A percentile compares a stretch with the other conserved stretches of the same genome.
Evolutionary conservation across 1,284 basidiomycete species (phyloP).

Genomic region (Melampsora americana): DNA sequence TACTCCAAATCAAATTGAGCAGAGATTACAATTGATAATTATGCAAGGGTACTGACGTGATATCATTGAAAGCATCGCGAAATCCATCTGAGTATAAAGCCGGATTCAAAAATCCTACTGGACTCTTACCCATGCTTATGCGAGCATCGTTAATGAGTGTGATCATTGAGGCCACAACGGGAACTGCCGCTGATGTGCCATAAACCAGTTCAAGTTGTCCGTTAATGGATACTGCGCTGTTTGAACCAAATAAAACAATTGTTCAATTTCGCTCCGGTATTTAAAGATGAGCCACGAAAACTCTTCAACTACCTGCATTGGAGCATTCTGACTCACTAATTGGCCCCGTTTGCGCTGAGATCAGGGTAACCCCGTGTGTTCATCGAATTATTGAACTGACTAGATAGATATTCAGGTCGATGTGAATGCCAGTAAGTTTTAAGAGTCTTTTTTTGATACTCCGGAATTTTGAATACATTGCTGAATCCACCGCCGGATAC

Average conservation of each 20-base stretch:
- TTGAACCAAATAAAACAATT: neutral
- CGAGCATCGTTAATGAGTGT: slow-evolving; percentile 65
- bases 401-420: slow-evolving; percentile 55
- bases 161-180: slow-evolving; percentile 59
- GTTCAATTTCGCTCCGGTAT: too few species aligned
- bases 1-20: neutral
- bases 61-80: slow-evolving; percentile 58
- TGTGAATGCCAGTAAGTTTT: slow-evolving; percentile 53
- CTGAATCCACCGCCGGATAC: slow-evolving; percentile 70
- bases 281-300: too few species aligned
- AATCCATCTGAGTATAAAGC: slow-evolving; percentile 59
- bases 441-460: slow-evolving; percentile 60
- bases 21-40: neutral
- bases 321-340: slow-evolving; percentile 48
- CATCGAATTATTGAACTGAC: slow-evolving; percentile 60
- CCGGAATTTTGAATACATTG: slow-evolving; percentile 62
- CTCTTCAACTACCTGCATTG: too few species aligned
- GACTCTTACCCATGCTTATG: slow-evolving; percentile 56
- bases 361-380: slow-evolving; percentile 56
- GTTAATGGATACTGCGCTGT: slow-evolving; percentile 52
- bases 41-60: slow-evolving; percentile 52
- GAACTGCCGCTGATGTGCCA: slow-evolving; percentile 53
- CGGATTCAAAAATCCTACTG: slow-evolving; percentile 65
- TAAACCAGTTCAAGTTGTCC: slow-evolving; percentile 51
- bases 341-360: slow-evolving; percentile 56